Percentiles rank a stretch among this genome's conserved stretches.
Evolutionary conservation across 2,329 filamentous ascomycete genomes (phyloP).

Genomic region (Aspergillus vadensis): DNA sequence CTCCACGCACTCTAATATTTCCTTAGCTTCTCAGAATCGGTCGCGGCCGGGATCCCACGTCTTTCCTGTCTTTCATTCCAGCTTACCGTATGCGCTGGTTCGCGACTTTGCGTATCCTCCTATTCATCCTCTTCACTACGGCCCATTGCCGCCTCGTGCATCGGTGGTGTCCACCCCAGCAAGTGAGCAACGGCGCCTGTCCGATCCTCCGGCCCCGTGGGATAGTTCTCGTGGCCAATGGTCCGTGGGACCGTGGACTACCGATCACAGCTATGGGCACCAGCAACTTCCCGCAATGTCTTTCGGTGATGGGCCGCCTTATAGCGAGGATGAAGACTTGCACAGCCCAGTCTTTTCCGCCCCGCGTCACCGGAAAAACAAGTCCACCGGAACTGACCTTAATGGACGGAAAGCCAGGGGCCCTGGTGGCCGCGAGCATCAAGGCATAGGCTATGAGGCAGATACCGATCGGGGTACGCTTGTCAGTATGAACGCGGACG

Average conservation of each 20-base stretch:
- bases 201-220: slow-evolving; percentile 74
- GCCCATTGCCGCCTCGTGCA: slow-evolving; percentile 71
- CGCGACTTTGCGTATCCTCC: slow-evolving; percentile 92
- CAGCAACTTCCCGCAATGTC: slow-evolving; percentile 79
- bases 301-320: slow-evolving; percentile 86
- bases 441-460: slow-evolving; percentile 42
- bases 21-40: slow-evolving; percentile 56
- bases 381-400: slow-evolving; percentile 54
- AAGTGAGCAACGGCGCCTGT: slow-evolving; percentile 78
- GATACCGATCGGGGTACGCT: slow-evolving; percentile 68
- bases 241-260: slow-evolving; percentile 53
- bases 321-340: slow-evolving; percentile 93
- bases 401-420: slow-evolving; percentile 52
- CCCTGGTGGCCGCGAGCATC: slow-evolving; percentile 40
- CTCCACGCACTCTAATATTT: slow-evolving; percentile 78
- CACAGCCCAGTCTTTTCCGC: slow-evolving; percentile 85
- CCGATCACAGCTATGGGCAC: slow-evolving; percentile 57
- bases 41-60: slow-evolving; percentile 80
- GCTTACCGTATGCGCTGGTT: slow-evolving; percentile 82
- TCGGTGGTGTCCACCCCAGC: slow-evolving; percentile 83
- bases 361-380: slow-evolving; percentile 82
- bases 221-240: slow-evolving; percentile 65
- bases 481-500: slow-evolving; percentile 67
- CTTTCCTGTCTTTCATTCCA: slow-evolving; percentile 82
- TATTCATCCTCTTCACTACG: slow-evolving; percentile 87